Base-by-base conservation (phyloP, 192 early-diverging fungal species). In the Gaertneriomyces sp. region DNA sequence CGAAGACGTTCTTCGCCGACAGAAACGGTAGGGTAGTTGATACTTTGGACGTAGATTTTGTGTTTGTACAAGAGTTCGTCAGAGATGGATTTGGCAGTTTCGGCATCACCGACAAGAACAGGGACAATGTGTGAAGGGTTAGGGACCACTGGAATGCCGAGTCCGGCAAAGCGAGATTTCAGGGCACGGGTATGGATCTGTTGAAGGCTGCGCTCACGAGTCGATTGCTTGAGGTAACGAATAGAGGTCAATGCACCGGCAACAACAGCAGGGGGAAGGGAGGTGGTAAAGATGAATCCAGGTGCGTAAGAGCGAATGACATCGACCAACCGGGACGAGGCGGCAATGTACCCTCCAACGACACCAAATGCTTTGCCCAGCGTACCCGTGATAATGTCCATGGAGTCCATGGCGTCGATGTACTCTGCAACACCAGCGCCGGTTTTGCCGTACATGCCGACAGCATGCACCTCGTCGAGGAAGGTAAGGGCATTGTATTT, bases 71-170 rank as follows among this genome's bases (percentile, higher is more conserved):
- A 78, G 53, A 99, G 79, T 82, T 95, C 89, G 76, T 99, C 96
- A 38, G 90, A 93, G 41, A 95, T 91, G 8, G 83, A 83, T 78
- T 97, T 99, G 72, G 90, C 91, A 59, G 84, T 82, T 64, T 95
- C 94, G 58, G 96, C 96, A 72, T 99, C 92, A 53, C 96, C 96
- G 17, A 99, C 88, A 54, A 99, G 87, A 20, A 99, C 93, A 20
- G 96, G 96, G 51, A 99, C 96, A 79, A 99, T 99, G 77, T 99
- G 96, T 70, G 92, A 94, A 19, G 96, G 96, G 79, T 99, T 99
- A 70, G 96, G 96, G 45, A 96, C 85, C 14, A 97, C 96, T 19
- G 96, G 96, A 68, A 99, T 95, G 58, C 90, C 94, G 20, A 91
- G 79, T 14, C 81, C 75, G 45, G 79, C 86, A 61, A 99, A 74